Conservation (phyloP, 2,329 filamentous ascomycete species). For the Aureobasidium subglaciale region DNA sequence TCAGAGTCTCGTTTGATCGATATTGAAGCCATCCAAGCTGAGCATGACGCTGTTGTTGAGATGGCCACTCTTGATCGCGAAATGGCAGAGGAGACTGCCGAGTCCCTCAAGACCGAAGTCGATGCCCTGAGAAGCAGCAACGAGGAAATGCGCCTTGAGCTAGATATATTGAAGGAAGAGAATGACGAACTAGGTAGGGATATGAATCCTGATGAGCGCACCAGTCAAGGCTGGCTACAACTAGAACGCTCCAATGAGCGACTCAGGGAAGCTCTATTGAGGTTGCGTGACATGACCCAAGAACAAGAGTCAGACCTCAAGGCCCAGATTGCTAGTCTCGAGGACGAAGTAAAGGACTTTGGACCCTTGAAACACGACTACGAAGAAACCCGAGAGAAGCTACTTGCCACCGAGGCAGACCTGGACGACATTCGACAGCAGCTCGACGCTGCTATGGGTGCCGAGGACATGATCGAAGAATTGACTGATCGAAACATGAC, state of each 20-base stretch:
- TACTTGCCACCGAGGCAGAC: conserved; percentile 64
- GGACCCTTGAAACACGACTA: conserved; percentile 51
- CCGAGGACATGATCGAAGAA: conserved; percentile 91
- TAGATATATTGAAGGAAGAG: conserved; percentile 80
- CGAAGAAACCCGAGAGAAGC: conserved; percentile 62
- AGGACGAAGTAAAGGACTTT: conserved; percentile 36
- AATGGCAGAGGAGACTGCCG: conserved; percentile 91
- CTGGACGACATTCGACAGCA: conserved; percentile 85
- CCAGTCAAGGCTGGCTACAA: conserved; percentile 81
- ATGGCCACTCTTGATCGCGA: conserved; percentile 84
- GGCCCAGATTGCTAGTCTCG: conserved; percentile 45
- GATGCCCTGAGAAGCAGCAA: conserved; percentile 66
- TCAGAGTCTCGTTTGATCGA: conserved; percentile 61
- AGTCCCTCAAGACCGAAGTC: conserved; percentile 72
- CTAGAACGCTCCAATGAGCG: conserved; percentile 87
- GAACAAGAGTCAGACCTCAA: conserved; percentile 75
- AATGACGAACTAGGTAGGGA: conserved; percentile 76
- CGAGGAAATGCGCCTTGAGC: conserved; percentile 81
- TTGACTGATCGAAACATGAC: conserved; percentile 80
- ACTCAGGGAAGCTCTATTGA: conserved; percentile 74
- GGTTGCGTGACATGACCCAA: conserved; percentile 78
- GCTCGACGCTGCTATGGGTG: conserved; percentile 77
- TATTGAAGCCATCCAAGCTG: conserved; percentile 67
- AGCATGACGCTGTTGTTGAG: conserved; percentile 79
- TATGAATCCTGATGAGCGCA: conserved; percentile 80